phyloP scores from a whole-genome alignment of 768 basidiomycete genomes.

The Termitomyces sp. region DNA sequence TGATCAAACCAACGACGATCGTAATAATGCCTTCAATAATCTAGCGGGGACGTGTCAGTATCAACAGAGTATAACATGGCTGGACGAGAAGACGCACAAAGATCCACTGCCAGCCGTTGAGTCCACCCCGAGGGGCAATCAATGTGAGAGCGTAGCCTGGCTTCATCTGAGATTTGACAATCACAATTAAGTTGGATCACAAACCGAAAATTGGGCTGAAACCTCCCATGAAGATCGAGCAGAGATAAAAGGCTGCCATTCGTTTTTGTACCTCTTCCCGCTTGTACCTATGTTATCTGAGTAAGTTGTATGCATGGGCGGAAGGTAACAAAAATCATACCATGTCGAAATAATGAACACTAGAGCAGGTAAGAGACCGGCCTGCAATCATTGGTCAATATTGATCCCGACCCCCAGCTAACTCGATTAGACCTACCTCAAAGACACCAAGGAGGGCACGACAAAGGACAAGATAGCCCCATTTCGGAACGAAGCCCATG shows the following conservation, averaged over 20 bases:
- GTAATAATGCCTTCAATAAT: constrained; percentile 22
- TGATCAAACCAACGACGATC: constrained; percentile 16
- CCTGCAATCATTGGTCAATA: constrained; percentile 14
- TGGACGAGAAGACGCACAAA: constrained; percentile 13
- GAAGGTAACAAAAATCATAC: constrained; percentile 9
- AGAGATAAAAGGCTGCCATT: constrained; percentile 26
- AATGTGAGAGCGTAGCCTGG: constrained; percentile 13
- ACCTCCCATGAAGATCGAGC: constrained; percentile 24
- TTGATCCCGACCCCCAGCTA: neutral
- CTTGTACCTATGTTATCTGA: constrained; percentile 22
- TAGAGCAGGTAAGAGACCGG: constrained; percentile 36
- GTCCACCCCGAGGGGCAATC: constrained; percentile 10
- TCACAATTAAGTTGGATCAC: neutral
- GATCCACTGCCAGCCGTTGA: constrained; percentile 23
- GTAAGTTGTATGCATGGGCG: neutral
- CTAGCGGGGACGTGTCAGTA: constrained; percentile 14
- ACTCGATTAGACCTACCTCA: constrained; percentile 23
- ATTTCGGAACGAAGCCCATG: constrained; percentile 36
- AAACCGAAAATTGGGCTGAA: constrained; percentile 21
- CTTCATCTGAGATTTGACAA: neutral
- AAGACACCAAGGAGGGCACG: constrained; percentile 35
- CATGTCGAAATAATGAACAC: constrained; percentile 37
- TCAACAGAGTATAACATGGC: neutral
- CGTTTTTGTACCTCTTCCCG: constrained; percentile 38
- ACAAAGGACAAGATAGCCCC: constrained; percentile 32